These are phyloP conservation scores for Fusarium tjaetaba DNA, from an alignment of 2,329 filamentous ascomycete species.

Conservation along the genomic window DNA sequence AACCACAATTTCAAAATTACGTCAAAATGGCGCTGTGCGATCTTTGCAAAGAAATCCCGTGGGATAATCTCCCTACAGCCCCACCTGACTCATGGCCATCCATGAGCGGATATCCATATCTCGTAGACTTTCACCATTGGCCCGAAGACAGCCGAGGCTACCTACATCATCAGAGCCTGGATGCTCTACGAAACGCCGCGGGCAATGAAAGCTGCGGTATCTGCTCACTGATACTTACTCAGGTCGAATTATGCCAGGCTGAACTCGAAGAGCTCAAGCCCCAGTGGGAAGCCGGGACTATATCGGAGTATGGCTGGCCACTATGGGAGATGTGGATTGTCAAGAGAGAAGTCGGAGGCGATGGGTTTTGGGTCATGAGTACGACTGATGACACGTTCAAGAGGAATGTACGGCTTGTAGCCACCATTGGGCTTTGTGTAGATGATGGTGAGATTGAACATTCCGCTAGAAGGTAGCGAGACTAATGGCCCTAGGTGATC, in stretches of 20 bases:
- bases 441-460: not conserved
- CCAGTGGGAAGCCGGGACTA: not conserved
- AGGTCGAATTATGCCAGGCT: not conserved
- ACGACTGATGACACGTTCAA: no score
- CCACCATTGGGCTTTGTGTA: slow-evolving; percentile 7
- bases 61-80: not conserved
- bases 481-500: not conserved
- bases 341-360: not conserved
- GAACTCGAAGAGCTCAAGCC: not conserved
- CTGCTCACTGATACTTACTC: not conserved
- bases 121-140: not conserved
- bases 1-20: no score
- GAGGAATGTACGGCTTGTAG: no score
- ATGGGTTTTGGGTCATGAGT: slow-evolving; percentile 11
- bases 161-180: not conserved
- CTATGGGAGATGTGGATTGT: slow-evolving; percentile 9
- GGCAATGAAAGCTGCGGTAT: not conserved
- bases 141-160: not conserved
- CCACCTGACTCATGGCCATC: rapidly evolving
- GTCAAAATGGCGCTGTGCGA: no score
- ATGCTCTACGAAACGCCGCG: not conserved
- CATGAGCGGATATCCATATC: not conserved
- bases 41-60: not conserved
- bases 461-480: rapidly evolving
- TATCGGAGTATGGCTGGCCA: not conserved